phyloP scores from a whole-genome alignment of 352 stramenopile genomes.

The Hyaloperonospora arabidopsidis region DNA sequence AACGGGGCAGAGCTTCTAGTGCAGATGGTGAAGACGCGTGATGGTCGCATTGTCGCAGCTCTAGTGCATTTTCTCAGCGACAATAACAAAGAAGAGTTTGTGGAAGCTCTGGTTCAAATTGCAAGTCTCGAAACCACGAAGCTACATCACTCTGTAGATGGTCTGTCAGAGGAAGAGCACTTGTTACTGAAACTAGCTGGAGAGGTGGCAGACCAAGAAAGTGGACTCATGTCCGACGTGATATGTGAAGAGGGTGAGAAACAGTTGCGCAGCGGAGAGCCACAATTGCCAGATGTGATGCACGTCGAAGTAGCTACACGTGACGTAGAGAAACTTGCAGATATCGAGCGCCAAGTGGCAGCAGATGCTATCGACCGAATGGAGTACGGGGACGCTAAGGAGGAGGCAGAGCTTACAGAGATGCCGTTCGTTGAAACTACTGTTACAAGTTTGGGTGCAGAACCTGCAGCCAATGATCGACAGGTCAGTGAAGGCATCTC shows the following conservation, averaged over 20 bases:
- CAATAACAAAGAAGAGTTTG: conserved; percentile 53
- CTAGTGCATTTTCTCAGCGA: conserved; percentile 63
- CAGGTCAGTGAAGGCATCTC: no score
- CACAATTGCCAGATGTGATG: conserved; percentile 43
- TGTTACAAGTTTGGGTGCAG: no score
- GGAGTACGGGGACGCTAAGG: not conserved
- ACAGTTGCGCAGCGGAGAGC: conserved; percentile 27
- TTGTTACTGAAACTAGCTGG: conserved; percentile 21
- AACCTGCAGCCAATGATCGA: no score
- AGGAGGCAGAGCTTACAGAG: not conserved
- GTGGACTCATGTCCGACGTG: conserved; percentile 19
- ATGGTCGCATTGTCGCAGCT: conserved; percentile 60
- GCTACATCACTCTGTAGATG: conserved; percentile 4
- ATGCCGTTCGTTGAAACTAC: no score
- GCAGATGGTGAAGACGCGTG: conserved; percentile 37
- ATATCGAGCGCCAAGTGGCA: conserved; percentile 47
- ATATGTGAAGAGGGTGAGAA: conserved; percentile 26
- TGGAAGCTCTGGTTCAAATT: conserved; percentile 48
- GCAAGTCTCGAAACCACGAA: conserved; percentile 29
- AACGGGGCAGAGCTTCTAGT: conserved; percentile 30
- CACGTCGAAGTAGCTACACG: conserved; percentile 45
- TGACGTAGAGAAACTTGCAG: conserved; percentile 45
- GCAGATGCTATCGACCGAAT: conserved; percentile 3
- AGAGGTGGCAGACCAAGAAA: conserved; percentile 16
- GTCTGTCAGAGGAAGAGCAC: conserved; percentile 18